Evolutionary conservation across 2,329 filamentous ascomycete genomes (phyloP), one percentile per base, ranked within the genome.

Genomic region (Xylariaceae sp.): DNA sequence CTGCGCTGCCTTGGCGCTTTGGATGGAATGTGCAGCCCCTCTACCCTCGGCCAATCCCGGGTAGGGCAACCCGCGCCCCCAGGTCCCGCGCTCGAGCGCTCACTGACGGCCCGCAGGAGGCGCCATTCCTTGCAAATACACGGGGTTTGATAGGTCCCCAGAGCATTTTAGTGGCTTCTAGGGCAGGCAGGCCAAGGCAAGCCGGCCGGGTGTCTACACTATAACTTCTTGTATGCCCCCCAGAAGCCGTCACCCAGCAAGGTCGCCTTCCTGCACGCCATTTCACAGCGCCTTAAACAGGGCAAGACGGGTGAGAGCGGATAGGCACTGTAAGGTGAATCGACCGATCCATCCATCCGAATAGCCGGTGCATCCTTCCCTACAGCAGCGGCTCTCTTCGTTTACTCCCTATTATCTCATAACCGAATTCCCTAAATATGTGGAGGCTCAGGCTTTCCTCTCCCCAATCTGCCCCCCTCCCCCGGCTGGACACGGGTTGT

Each of bases 31-130:
- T 8, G 37, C 37, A 6, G 37, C 16, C 15, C n/a, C 36, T 20
- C 36, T 40, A n/a, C 30, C 47, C 50, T 66, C 62, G 63, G 63
- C 62, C 62, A 65, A 65, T 66, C 51, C 61, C 64, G 64, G 64
- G 62, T 61, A 59, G 35, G 15, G 48, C 16, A 48, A 27, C 7
- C 39, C 15, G 8, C 15, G 33, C 7, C 33, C n/a, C 33, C 24
- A 46, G 7, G 41, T 21, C 44, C 36, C 20, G 35, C 32, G 30
- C 7, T 24, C 32, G 11, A 29, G 24, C 40, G 40, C 26, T 21
- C 50, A 33, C 30, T 30, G 46, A 37, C 37, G 30, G 41, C 30
- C 44, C 18, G n/a, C 24, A 21, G 4, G 23, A 41, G 36, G 39
- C 16, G 39, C 24, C 10, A 9, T 23, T 10, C 27, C 2, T 20